Base-by-base conservation (phyloP, 306 rosid genomes). In the Lotus japonicus region DNA sequence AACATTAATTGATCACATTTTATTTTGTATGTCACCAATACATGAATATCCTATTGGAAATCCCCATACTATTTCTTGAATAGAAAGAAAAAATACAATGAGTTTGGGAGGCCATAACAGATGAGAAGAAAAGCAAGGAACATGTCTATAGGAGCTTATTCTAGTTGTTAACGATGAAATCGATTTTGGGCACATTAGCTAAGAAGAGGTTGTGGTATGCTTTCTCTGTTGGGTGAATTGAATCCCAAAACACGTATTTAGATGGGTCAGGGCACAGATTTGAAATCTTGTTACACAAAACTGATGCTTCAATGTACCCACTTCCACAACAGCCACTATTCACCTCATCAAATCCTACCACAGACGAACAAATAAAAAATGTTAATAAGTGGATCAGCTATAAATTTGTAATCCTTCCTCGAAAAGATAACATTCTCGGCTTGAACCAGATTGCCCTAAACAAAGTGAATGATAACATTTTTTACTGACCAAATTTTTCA, bases 241-340 rank as follows among this genome's bases (percentile, higher is more conserved):
- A 82, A 72, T 89, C 96, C 89, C 89, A 89, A 64, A 89, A 89
- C 0, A 89, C 39, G 65, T 81, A 89, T 73, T 85, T 89, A 0
- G 79, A 48, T 36, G 84, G 71, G 68, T 89, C 89, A 28, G 56
- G 8, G 50, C 96, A 89, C 58, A 76, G 77, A 4, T 10, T 0
- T 1, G 94, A 83, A 9, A 21, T 6, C 18, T 48, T 64, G 11
- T 89, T 87, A 38, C 96, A 89, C 73, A 89, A 21, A 14, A 76
- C 1, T 11, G 89, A 28, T 23, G 86, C 67, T 72, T 87, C 96
- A 14, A 85, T 7, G 21, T 36, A 82, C 58, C 96, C 96, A 46
- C 70, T 85, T 64, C 96, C 96, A 68, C 94, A 89, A 13, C 96
- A 89, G 0, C 94, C 96, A 43, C 31, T 59, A 33, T 56, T 12